These are phyloP conservation scores for Naganishia antarctica DNA, from an alignment of 768 basidiomycete genomes.

Conservation along the genomic window DNA sequence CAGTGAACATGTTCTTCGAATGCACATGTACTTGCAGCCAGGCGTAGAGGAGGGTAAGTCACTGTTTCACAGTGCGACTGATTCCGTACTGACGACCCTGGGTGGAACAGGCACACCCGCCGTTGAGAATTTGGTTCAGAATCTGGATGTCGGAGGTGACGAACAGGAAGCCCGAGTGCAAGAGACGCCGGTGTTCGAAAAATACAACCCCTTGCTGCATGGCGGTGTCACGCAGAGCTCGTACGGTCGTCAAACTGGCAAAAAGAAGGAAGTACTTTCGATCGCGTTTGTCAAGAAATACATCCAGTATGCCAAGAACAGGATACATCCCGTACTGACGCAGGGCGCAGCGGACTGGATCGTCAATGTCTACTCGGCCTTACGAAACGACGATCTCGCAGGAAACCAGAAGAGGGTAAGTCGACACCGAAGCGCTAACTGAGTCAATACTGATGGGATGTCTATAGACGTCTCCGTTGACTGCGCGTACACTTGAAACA, in stretches of 20 bases:
- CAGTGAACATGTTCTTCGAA: slow-evolving; percentile 93
- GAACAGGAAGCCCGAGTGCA: slow-evolving; percentile 54
- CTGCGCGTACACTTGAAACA: slow-evolving; percentile 96
- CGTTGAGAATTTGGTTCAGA: slow-evolving; percentile 79
- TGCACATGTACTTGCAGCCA: slow-evolving; percentile 93
- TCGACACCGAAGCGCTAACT: slow-evolving; percentile 9
- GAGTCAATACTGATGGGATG: slow-evolving; percentile 2
- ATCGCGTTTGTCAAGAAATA: slow-evolving; percentile 97
- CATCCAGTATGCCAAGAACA: slow-evolving; percentile 92
- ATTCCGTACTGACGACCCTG: neutral
- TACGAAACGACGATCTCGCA: slow-evolving; percentile 88
- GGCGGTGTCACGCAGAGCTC: slow-evolving; percentile 65
- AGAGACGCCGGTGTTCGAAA: slow-evolving; percentile 83
- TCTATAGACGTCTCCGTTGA: slow-evolving; percentile 84
- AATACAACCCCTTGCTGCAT: slow-evolving; percentile 91
- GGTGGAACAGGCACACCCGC: slow-evolving; percentile 60
- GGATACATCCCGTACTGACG: slow-evolving; percentile 74
- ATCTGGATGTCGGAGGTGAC: slow-evolving; percentile 77
- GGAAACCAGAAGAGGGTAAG: slow-evolving; percentile 77
- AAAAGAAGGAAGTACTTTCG: slow-evolving; percentile 78
- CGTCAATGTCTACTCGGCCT: slow-evolving; percentile 79
- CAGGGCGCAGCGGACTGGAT: slow-evolving; percentile 93
- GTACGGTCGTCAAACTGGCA: slow-evolving; percentile 52
- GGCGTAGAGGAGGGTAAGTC: slow-evolving; percentile 84
- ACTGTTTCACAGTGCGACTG: neutral